Percentiles rank a stretch among this genome's conserved stretches.
Conservation (phyloP, 1,284 basidiomycete genomes). For the Melampsora americana region DNA sequence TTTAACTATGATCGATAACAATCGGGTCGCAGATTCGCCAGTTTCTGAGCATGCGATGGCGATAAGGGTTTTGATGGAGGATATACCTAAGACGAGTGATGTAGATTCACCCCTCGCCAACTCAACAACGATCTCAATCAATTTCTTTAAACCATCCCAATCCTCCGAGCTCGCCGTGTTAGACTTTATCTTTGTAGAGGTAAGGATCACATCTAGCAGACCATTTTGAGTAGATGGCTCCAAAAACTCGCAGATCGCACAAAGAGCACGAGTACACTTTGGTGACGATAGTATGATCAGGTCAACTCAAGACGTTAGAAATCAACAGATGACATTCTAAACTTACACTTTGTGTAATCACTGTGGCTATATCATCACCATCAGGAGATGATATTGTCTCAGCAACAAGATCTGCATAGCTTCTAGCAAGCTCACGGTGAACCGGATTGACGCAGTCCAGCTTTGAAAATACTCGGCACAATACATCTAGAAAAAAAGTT, state of each 20-base stretch:
- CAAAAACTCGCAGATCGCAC: background rate
- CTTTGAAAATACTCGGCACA: background rate
- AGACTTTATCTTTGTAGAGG: background rate
- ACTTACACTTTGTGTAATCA: background rate
- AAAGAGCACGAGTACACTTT: background rate
- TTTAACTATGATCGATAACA: background rate
- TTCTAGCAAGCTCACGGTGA: background rate
- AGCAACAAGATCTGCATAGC: background rate
- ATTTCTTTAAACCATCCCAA: background rate
- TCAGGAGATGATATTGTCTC: background rate
- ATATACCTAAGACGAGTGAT: background rate
- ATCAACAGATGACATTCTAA: background rate
- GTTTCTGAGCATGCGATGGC: background rate
- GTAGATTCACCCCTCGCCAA: background rate
- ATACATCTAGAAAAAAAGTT: background rate
- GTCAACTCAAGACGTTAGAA: background rate
- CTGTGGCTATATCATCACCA: background rate
- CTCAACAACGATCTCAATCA: background rate
- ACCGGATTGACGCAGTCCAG: background rate
- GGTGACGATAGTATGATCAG: background rate
- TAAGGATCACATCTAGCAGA: background rate
- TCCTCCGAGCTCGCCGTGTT: background rate
- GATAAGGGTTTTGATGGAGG: background rate
- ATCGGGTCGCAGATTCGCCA: background rate
- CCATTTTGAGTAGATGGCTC: background rate